These are phyloP conservation scores for Albugo laibachii DNA, from an alignment of 352 stramenopile genomes.

Conservation along the genomic window DNA sequence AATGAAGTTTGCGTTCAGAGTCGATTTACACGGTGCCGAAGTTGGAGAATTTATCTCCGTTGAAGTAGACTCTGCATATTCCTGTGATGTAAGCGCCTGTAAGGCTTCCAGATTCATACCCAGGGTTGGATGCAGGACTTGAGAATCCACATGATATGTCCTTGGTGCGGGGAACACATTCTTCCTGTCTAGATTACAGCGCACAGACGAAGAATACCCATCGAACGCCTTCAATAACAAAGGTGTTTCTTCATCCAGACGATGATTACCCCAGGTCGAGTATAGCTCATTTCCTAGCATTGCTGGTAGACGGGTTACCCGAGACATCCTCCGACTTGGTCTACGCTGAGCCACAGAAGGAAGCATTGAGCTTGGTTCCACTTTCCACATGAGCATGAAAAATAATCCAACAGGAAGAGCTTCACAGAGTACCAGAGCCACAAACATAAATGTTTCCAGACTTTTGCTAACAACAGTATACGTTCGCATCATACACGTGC, in stretches of 20 bases:
- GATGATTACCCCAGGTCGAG: neutral
- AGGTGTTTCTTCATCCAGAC: neutral
- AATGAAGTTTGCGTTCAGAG: too few relatives aligned
- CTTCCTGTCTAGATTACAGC: neutral
- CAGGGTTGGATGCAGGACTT: too few relatives aligned
- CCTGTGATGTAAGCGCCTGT: too few relatives aligned
- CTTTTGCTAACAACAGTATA: slow-evolving; percentile 32
- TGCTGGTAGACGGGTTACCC: neutral
- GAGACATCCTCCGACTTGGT: neutral
- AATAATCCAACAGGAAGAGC: slow-evolving; percentile 56
- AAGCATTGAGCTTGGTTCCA: slow-evolving; percentile 23
- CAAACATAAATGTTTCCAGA: slow-evolving; percentile 20
- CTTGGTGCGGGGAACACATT: too few relatives aligned
- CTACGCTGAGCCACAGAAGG: neutral
- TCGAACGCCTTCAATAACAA: neutral
- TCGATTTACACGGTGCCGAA: too few relatives aligned
- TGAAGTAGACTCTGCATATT: too few relatives aligned
- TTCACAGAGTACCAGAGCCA: slow-evolving; percentile 55
- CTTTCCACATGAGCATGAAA: slow-evolving; percentile 71
- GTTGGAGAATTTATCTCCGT: too few relatives aligned
- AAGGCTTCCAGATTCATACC: too few relatives aligned
- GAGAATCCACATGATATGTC: too few relatives aligned
- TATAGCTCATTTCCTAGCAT: neutral
- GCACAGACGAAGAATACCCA: neutral
- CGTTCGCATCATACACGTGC: slow-evolving; percentile 44